Percentiles rank a stretch among this genome's conserved stretches.
Conservation (phyloP, 768 basidiomycete genomes). For the Pulveroboletus sp. region DNA sequence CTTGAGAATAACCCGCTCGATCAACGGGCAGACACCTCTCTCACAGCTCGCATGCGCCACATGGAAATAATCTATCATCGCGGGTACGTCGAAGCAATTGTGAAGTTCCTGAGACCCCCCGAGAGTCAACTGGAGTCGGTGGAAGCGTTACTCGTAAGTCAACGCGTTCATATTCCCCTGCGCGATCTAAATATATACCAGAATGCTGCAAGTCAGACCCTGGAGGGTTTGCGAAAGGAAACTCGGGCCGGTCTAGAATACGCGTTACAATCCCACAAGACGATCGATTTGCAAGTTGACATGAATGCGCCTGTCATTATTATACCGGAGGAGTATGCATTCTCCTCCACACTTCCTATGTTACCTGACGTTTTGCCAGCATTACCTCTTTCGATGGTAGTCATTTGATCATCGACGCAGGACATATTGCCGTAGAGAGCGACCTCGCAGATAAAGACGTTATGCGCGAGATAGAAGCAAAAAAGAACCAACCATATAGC, state of each 20-base stretch:
- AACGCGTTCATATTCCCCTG: neutral
- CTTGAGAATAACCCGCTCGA: constrained; percentile 92
- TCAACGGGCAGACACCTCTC: constrained; percentile 83
- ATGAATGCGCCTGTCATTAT: constrained; percentile 97
- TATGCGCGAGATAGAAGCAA: constrained; percentile 71
- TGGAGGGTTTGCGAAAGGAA: constrained; percentile 91
- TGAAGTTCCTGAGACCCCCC: constrained; percentile 89
- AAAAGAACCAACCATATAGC: constrained; percentile 78
- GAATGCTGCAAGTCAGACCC: constrained; percentile 88
- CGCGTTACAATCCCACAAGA: constrained; percentile 91
- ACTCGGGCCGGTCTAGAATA: constrained; percentile 92
- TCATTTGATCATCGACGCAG: constrained; percentile 91
- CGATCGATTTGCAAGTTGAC: constrained; percentile 93
- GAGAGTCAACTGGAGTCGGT: constrained; percentile 94
- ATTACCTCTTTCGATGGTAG: constrained; percentile 73
- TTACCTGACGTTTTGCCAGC: constrained; percentile 38
- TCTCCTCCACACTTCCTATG: constrained; percentile 11
- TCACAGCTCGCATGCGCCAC: constrained; percentile 87
- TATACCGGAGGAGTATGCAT: constrained; percentile 80
- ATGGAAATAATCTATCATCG: constrained; percentile 97
- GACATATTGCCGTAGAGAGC: constrained; percentile 92
- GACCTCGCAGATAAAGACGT: constrained; percentile 82
- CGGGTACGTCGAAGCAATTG: constrained; percentile 90
- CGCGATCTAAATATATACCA: constrained; percentile 27
- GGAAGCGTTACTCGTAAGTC: constrained; percentile 78